Percentiles rank a stretch among this genome's conserved stretches.
Evolutionary conservation across 2,329 filamentous ascomycete genomes (phyloP).

Genomic region (Onygenales sp.): DNA sequence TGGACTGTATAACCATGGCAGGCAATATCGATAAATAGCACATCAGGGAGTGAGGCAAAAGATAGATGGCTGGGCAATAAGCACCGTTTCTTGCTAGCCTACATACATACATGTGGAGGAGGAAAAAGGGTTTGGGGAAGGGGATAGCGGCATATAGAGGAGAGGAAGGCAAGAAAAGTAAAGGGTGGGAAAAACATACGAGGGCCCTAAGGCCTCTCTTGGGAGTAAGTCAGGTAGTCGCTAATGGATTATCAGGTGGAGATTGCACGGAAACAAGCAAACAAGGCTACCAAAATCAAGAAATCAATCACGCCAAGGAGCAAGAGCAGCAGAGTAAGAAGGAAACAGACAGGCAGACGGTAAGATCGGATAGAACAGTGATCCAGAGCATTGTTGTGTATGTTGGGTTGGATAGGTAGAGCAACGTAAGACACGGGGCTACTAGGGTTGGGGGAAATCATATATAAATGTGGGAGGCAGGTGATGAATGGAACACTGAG

Average conservation of each 20-base stretch:
- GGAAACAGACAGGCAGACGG: background rate
- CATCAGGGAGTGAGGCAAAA: background rate
- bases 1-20: no score
- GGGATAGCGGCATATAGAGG: background rate
- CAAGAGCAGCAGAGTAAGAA: background rate
- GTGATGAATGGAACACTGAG: background rate
- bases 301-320: conserved; percentile 1
- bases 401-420: no score
- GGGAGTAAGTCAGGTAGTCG: background rate
- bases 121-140: background rate
- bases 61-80: background rate
- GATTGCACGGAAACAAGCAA: background rate
- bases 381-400: no score
- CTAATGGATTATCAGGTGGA: background rate
- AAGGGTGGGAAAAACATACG: background rate
- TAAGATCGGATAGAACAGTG: no score
- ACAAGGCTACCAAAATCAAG: background rate
- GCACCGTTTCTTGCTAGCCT: background rate
- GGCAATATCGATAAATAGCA: background rate
- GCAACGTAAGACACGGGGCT: background rate
- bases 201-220: background rate
- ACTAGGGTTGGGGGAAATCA: background rate
- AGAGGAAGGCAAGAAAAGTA: background rate
- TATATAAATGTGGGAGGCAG: background rate
- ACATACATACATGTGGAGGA: background rate